Base-by-base conservation (phyloP, 2,329 filamentous ascomycete genomes). In the Colletotrichum lupini region DNA sequence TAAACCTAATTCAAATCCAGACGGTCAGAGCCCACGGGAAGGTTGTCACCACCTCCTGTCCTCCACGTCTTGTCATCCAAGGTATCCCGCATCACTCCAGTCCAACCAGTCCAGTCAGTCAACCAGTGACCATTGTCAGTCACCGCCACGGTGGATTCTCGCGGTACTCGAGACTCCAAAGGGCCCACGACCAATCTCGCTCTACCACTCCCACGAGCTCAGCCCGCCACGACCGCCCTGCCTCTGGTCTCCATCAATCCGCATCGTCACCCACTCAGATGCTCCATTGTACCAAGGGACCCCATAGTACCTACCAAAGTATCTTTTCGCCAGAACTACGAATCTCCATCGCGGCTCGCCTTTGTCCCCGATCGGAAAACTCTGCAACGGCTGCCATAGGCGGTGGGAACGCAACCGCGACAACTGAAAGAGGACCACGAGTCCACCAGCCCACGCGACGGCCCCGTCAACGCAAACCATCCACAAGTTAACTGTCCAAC, bases 341-440 rank as follows among this genome's bases (percentile, higher is more conserved):
- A 62, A 52, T 65, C 61, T 26, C 53, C 68, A 58, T 68, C 35
- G 37, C 37, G 37, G 37, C 37, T 42, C 37, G 49, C 56, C 53
- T 66, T 49, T 63, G 52, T 30, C 53, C 59, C 65, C 37, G 37
- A 69, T 69, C 66, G 66, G 70, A 69, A 73, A 73, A 73, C 70
- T 73, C 70, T 69, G 70, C 70, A 65, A 69, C 70, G 56, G 58
- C 69, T 35, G 63, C 65, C 42, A 42, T 57, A 35, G 57, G 49
- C 57, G 28, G 64, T 60, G 65, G 65, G 56, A 53, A 56, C 24
- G 28, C 26, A 37, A 49, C 24, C 26, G 11, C 42, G n/a, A 26
- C 37, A 46, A 37, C 58, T 61, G 19, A 22, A 26, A 42, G 22
- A 60, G 14, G 4, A 61, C 9, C 24, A n/a, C 26, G 19, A 32